These are phyloP conservation scores for Trapa incisa DNA, from an alignment of 345 rosid genomes.

Conservation along the genomic window DNA sequence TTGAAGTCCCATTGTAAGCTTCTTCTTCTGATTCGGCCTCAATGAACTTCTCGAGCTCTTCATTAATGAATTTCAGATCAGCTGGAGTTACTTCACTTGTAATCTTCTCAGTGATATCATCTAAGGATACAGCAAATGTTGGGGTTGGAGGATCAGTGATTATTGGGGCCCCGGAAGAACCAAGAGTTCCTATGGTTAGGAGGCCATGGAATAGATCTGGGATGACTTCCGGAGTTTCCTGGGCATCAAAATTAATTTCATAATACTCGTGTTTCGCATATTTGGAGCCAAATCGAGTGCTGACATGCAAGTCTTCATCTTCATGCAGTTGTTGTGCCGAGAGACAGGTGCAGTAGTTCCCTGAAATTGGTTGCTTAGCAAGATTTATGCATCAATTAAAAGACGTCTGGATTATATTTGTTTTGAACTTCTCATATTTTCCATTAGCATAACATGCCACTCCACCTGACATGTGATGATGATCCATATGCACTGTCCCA, in stretches of 20 bases:
- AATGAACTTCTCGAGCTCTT: slow-evolving; percentile 61
- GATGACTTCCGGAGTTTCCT: slow-evolving; percentile 21
- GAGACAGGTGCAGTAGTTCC: slow-evolving; percentile 42
- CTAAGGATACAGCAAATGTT: slow-evolving; percentile 15
- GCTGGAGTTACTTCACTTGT: slow-evolving; percentile 40
- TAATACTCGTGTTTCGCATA: slow-evolving; percentile 25
- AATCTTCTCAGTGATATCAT: slow-evolving; percentile 26
- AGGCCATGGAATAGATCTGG: slow-evolving; percentile 64
- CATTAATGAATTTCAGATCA: slow-evolving; percentile 48
- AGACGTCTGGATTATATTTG: no score
- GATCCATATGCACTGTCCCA: no score
- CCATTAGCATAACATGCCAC: no score
- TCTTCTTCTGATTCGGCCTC: slow-evolving; percentile 74
- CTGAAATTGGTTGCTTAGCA: slow-evolving; percentile 21
- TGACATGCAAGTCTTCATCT: not conserved
- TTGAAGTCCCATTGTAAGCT: slow-evolving; percentile 39
- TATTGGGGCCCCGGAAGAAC: no score
- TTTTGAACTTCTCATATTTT: no score
- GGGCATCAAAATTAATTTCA: slow-evolving; percentile 21
- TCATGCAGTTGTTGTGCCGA: slow-evolving; percentile 26
- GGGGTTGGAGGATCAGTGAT: no score
- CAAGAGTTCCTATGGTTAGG: slow-evolving; percentile 84
- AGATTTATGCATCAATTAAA: no score
- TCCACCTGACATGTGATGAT: no score
- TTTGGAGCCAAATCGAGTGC: slow-evolving; percentile 23